Evolutionary conservation across 1,284 basidiomycete genomes (phyloP).

Genomic region (Rhizoctonia solani): DNA sequence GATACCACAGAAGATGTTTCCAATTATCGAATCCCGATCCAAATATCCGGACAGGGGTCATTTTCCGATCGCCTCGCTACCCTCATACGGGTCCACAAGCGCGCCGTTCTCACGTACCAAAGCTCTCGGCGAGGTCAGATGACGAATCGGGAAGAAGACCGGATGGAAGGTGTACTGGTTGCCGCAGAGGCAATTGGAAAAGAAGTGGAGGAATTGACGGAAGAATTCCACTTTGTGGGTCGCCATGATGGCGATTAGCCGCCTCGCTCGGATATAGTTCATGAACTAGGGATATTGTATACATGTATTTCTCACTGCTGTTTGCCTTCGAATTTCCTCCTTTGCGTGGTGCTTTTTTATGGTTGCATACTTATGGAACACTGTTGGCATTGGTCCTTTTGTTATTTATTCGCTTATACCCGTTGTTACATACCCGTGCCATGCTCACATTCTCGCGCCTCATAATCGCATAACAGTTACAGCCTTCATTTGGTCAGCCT

Average conservation of each 20-base stretch:
- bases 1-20: constrained; percentile 14
- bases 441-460: background rate
- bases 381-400: constrained; percentile 6
- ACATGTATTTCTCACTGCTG: background rate
- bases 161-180: constrained; percentile 15
- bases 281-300: constrained; percentile 3
- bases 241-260: constrained; percentile 21
- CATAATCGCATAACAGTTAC: background rate
- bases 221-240: constrained; percentile 23
- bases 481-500: background rate
- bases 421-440: constrained; percentile 24
- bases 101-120: constrained; percentile 20
- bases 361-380: constrained; percentile 23
- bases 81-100: constrained; percentile 23
- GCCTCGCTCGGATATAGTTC: background rate
- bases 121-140: constrained; percentile 3
- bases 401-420: constrained; percentile 24
- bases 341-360: constrained; percentile 3
- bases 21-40: constrained; percentile 14
- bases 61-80: constrained; percentile 31
- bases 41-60: constrained; percentile 13
- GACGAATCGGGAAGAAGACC: constrained; percentile 15
- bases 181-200: constrained; percentile 30
- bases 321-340: constrained; percentile 10
- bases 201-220: constrained; percentile 27